phyloP scores from a whole-genome alignment of 148 eudicot genomes.

The Heliamphora exappendiculata region DNA sequence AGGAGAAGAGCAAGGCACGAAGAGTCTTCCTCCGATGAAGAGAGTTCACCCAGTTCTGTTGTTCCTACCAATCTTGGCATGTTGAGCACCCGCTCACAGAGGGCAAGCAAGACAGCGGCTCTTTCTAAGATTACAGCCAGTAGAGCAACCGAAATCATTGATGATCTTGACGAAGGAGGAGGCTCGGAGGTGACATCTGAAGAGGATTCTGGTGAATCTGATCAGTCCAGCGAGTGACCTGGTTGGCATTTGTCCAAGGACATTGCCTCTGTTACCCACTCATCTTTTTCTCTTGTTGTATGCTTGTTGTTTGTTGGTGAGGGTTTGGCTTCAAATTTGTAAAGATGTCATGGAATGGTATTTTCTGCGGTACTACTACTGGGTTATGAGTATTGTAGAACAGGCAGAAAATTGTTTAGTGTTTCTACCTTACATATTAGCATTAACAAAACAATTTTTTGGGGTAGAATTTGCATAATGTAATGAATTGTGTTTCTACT shows the following conservation, averaged over 20 bases:
- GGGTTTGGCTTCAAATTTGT: no score
- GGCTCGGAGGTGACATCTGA: conserved; percentile 53
- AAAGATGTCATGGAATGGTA: no score
- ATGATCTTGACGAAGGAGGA: conserved; percentile 41
- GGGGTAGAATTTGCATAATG: no score
- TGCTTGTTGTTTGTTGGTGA: no score
- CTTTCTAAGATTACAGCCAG: conserved; percentile 59
- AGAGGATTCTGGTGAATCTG: conserved; percentile 42
- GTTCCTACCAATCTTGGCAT: conserved; percentile 37
- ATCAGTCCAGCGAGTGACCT: conserved; percentile 20
- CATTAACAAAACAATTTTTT: no score
- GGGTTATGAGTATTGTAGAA: no score
- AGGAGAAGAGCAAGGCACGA: conserved; percentile 50
- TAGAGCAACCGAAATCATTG: conserved; percentile 20
- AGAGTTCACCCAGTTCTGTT: conserved; percentile 41
- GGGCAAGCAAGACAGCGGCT: conserved; percentile 95
- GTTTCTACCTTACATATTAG: no score
- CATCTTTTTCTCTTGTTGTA: not conserved
- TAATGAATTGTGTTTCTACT: no score
- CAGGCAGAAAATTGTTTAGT: no score
- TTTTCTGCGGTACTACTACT: no score
- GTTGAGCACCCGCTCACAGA: conserved; percentile 58
- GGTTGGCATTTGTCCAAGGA: not conserved
- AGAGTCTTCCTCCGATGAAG: conserved; percentile 72
- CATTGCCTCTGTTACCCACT: not conserved